These are phyloP conservation scores for Fraxinus baroniana DNA, from an alignment of 305 asterid genomes.

Conservation along the genomic window DNA sequence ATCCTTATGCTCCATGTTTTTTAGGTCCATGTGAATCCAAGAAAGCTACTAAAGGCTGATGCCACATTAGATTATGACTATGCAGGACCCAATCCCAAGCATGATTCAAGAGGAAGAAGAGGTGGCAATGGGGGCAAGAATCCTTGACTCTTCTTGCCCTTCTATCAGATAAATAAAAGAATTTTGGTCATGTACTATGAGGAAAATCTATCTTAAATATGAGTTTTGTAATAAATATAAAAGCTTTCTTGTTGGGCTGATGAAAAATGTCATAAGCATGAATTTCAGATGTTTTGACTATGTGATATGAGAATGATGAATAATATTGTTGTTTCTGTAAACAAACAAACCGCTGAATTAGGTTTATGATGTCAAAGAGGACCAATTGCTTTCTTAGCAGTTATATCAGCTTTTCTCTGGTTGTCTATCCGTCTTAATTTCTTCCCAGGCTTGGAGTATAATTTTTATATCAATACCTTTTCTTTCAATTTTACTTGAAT, in stretches of 20 bases:
- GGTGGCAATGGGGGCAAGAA: conserved; percentile 36
- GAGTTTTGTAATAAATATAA: background rate
- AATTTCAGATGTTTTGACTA: background rate
- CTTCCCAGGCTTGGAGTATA: background rate
- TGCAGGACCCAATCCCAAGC: conserved; percentile 56
- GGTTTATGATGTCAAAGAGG: background rate
- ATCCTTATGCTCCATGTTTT: background rate
- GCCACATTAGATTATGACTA: conserved; percentile 46
- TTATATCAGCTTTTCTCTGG: background rate
- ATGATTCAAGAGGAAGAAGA: conserved; percentile 55
- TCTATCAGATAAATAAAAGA: background rate
- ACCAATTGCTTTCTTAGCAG: background rate
- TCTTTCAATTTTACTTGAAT: background rate
- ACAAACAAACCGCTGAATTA: background rate
- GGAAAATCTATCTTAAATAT: background rate
- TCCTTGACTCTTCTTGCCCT: conserved; percentile 26
- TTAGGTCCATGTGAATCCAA: conserved; percentile 28
- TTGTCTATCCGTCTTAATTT: background rate
- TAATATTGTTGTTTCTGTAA: background rate
- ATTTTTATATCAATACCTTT: background rate
- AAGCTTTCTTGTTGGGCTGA: background rate
- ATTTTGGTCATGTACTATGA: background rate
- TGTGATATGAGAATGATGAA: background rate
- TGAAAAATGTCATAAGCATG: background rate
- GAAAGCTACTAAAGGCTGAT: conserved; percentile 45